Conservation (phyloP, 75 land plant species). For the Selaginella moellendorffii region DNA sequence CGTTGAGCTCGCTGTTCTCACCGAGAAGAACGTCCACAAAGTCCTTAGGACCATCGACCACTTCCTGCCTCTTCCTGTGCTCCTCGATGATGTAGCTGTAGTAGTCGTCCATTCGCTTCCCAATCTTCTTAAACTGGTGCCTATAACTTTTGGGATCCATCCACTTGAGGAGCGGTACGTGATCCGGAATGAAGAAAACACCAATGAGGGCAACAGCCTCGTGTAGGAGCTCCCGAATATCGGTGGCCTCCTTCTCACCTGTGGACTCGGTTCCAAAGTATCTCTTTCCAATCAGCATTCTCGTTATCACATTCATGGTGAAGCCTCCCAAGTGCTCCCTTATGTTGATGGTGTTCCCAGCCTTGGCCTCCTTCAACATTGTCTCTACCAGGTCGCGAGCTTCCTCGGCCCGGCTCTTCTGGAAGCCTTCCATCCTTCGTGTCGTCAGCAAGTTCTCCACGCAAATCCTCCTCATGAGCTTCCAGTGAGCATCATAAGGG, state of each 20-base stretch:
- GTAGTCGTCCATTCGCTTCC: conserved; percentile 56
- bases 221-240: conserved; percentile 58
- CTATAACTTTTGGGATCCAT: conserved; percentile 42
- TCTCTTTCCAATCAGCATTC: conserved; percentile 83
- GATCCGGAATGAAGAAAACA: conserved; percentile 54
- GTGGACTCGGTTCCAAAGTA: conserved; percentile 42
- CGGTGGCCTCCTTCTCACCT: conserved; percentile 44
- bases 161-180: conserved; percentile 64
- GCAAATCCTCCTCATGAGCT: conserved; percentile 69
- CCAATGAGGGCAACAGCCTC: conserved; percentile 53
- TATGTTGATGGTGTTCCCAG: not conserved
- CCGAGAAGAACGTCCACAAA: conserved; percentile 74
- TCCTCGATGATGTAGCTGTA: conserved; percentile 48
- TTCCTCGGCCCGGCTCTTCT: conserved; percentile 42
- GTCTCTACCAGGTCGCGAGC: conserved; percentile 37
- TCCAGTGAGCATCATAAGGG: conserved; percentile 73
- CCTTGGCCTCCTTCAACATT: conserved; percentile 16
- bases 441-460: conserved; percentile 82
- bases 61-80: conserved; percentile 24
- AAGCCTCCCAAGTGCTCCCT: conserved; percentile 52
- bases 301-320: conserved; percentile 83
- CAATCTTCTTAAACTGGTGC: conserved; percentile 34
- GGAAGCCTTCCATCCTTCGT: conserved; percentile 48
- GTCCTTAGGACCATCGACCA: conserved; percentile 20
- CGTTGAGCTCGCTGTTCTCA: conserved; percentile 58